These are phyloP conservation scores for Fusarium multiceps DNA, from an alignment of 2,329 filamentous ascomycete genomes.

Conservation along the genomic window DNA sequence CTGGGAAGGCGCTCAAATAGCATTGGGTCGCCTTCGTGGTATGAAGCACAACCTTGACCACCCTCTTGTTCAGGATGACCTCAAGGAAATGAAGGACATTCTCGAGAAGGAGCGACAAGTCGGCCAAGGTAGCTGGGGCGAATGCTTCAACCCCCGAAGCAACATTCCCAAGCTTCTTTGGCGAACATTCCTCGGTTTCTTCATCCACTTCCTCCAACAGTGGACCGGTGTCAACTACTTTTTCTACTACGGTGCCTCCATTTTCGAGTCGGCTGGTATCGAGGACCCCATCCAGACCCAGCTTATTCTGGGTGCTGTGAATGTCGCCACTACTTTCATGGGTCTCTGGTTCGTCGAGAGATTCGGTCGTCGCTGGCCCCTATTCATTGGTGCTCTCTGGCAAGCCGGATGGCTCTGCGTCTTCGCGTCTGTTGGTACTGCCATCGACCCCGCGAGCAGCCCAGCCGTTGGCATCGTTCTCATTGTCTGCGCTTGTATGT, in stretches of 20 bases:
- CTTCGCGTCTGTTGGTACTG: constrained; percentile 69
- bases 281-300: constrained; percentile 73
- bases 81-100: constrained; percentile 62
- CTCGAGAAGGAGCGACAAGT: constrained; percentile 58
- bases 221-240: constrained; percentile 72
- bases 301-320: constrained; percentile 75
- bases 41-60: constrained; percentile 59
- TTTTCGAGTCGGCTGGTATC: constrained; percentile 75
- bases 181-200: constrained; percentile 71
- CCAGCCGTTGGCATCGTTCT: constrained; percentile 70
- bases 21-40: constrained; percentile 65
- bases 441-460: constrained; percentile 55
- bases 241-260: constrained; percentile 73
- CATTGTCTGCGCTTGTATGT: constrained; percentile 79
- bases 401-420: constrained; percentile 73
- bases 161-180: constrained; percentile 69
- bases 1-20: constrained; percentile 61
- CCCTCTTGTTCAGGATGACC: constrained; percentile 61
- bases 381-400: constrained; percentile 75
- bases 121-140: constrained; percentile 64
- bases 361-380: constrained; percentile 74
- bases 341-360: constrained; percentile 76
- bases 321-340: constrained; percentile 73
- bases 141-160: constrained; percentile 69
- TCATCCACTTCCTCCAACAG: constrained; percentile 75